Evolutionary conservation across 257 asterid genomes (phyloP).

Genomic region (Solanum chilense): DNA sequence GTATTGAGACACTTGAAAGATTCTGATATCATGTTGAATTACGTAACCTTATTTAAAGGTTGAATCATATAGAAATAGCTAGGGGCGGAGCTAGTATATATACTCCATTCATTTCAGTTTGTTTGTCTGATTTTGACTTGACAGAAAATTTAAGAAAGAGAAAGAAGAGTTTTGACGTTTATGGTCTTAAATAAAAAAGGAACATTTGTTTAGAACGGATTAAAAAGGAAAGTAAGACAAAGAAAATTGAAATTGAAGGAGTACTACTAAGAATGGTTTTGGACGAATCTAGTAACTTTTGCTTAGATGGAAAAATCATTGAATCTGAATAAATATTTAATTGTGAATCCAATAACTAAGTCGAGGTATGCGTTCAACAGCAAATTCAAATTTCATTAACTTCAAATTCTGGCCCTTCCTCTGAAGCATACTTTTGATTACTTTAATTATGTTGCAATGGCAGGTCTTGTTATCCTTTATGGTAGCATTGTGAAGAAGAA

Average conservation of each 20-base stretch:
- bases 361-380: not conserved
- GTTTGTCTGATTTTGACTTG: not conserved
- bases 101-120: not conserved
- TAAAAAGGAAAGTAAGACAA: not conserved
- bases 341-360: not conserved
- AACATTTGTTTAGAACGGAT: too few species aligned
- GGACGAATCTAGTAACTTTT: not conserved
- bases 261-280: not conserved
- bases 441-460: not conserved
- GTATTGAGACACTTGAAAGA: not conserved
- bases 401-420: not conserved
- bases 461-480: constrained; percentile 60
- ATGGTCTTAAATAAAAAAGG: not conserved
- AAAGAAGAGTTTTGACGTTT: not conserved
- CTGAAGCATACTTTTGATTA: not conserved
- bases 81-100: not conserved
- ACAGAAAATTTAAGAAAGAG: not conserved
- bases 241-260: too few species aligned
- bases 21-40: not conserved
- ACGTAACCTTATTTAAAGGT: not conserved
- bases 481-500: constrained; percentile 83
- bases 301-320: not conserved
- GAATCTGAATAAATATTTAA: not conserved
- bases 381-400: not conserved
- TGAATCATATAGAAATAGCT: not conserved